Evolutionary conservation across 1,284 basidiomycete genomes (phyloP).

Genomic region (Fomitopsis schrenkii): DNA sequence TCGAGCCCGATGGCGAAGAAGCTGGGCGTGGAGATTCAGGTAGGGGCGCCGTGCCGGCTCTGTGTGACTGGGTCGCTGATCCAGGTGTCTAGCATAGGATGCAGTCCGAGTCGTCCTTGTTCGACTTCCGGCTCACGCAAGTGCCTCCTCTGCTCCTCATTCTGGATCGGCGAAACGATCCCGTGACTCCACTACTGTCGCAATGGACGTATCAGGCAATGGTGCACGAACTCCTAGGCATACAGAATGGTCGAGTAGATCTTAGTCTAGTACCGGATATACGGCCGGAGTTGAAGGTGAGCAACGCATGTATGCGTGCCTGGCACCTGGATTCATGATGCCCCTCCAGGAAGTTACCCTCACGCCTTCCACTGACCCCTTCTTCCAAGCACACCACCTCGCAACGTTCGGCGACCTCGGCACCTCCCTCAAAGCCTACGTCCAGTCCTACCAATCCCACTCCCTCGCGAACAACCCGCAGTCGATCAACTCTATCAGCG

Average conservation of each 20-base stretch:
- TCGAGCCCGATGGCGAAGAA: constrained; percentile 92
- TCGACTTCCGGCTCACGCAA: constrained; percentile 77
- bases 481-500: constrained; percentile 91
- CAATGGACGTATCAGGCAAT: constrained; percentile 99
- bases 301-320: constrained; percentile 16
- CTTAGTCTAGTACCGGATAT: constrained; percentile 85
- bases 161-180: constrained; percentile 93
- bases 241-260: constrained; percentile 92
- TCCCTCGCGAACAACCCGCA: constrained; percentile 76
- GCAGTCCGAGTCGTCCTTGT: constrained; percentile 66
- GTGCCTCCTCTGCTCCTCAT: constrained; percentile 73
- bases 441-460: constrained; percentile 89
- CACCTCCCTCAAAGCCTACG: constrained; percentile 89
- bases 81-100: constrained; percentile 54
- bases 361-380: constrained; percentile 88
- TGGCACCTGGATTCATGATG: neutral
- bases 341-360: constrained; percentile 84
- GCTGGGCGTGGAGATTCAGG: constrained; percentile 83
- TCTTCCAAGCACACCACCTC: constrained; percentile 90
- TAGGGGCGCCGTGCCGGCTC: constrained; percentile 27
- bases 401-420: constrained; percentile 98
- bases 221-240: constrained; percentile 96
- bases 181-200: constrained; percentile 94
- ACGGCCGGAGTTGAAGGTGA: constrained; percentile 78
- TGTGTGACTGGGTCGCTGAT: neutral